A percentile compares a stretch with the other conserved stretches of the same genome.
phyloP scores from a whole-genome alignment of 805 yeast genomes.

The Millerozyma acaciae region DNA sequence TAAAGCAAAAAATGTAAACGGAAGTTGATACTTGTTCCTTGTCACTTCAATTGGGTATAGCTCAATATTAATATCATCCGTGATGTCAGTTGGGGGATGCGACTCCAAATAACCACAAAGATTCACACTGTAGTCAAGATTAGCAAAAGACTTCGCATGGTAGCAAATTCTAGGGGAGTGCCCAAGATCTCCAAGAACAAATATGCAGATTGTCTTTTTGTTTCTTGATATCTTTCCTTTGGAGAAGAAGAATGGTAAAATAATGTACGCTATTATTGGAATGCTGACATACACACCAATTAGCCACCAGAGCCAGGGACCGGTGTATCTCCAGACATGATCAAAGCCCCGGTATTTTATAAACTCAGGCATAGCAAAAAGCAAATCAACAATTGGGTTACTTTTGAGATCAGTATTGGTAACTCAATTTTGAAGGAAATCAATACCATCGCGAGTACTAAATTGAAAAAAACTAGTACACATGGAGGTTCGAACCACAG shows the following conservation, averaged over 20 bases:
- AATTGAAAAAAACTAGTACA: no score
- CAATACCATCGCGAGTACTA: no score
- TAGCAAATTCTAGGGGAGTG: constrained; percentile 94
- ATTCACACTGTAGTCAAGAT: constrained; percentile 68
- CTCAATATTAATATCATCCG: constrained; percentile 48
- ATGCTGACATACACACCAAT: constrained; percentile 43
- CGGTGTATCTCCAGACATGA: constrained; percentile 18
- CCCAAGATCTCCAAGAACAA: constrained; percentile 90
- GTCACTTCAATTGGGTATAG: constrained; percentile 45
- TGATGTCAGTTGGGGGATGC: constrained; percentile 46
- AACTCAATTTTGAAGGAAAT: no score
- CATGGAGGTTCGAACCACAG: no score
- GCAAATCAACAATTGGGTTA: not conserved
- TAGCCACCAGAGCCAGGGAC: constrained; percentile 43
- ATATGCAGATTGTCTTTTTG: constrained; percentile 58
- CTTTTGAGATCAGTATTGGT: not conserved
- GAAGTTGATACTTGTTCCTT: constrained; percentile 37
- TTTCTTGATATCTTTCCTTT: constrained; percentile 18
- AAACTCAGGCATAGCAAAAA: constrained; percentile 4
- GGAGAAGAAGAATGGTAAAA: constrained; percentile 34
- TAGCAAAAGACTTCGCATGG: constrained; percentile 78
- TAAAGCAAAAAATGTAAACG: constrained; percentile 55
- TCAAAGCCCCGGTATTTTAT: constrained; percentile 18
- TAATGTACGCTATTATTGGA: constrained; percentile 40
- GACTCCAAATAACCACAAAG: constrained; percentile 79